Base-by-base conservation (phyloP, 176 grass and related monocot genomes). In the Poa annua region DNA sequence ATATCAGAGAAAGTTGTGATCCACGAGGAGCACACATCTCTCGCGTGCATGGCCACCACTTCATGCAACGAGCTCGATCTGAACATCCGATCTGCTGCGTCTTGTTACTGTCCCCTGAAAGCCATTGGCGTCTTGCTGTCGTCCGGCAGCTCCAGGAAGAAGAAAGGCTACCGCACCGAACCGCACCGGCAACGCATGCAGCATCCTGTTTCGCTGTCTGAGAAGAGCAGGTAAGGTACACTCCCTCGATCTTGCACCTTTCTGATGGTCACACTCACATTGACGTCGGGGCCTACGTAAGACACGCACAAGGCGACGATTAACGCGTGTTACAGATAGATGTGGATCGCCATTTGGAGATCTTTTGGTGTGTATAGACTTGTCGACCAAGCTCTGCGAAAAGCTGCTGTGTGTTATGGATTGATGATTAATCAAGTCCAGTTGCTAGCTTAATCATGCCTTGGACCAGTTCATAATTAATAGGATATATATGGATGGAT, bases 21-120 rank as follows among this genome's bases (percentile, higher is more conserved):
- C 62, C 83, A 69, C 50, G 63, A 78, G 83, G 50, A 34, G 83
- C 74, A 78, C 83, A 85, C 50, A 85, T 68, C 24, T 68, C 24
- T 78, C 50, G 80, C 11, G 26, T 80, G 42, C 62, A 45, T 8
- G 22, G n/a, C 35, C 55, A 60, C 35, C 35, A 44, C 41, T 44
- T 10, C 6, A 48, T 6, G 7, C 13, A 48, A 29, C 29, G 29
- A 29, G 29, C 29, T 36, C 35, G 35, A 36, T 36, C 35, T 36
- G 4, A 36, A 36, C 35, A 36, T 36, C 35, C 35, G 35, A 36
- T 47, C 68, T 71, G 68, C 73, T 16, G 13, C 67, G 83, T 60
- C 75, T 34, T 57, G 17, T 35, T 68, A 29, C 61, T 64, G 66
- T 73, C 84, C 68, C 84, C 77, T 3, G 21, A 62, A 62, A 20